Evolutionary conservation across 805 yeast genomes (phyloP).

Genomic region (Starmerella apicola): DNA sequence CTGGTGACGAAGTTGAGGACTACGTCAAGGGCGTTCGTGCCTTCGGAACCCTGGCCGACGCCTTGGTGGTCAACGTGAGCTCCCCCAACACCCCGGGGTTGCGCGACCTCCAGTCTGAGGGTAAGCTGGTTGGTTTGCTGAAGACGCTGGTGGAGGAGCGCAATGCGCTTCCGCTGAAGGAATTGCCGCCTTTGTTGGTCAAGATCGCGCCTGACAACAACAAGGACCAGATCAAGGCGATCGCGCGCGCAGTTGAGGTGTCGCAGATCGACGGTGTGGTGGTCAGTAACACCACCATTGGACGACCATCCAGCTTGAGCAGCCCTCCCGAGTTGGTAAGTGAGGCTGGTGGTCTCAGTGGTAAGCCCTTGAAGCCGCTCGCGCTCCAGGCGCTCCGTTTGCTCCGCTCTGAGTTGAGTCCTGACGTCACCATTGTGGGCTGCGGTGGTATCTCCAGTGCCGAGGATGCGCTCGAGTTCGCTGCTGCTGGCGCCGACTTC

Average conservation of each 20-base stretch:
- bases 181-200: slow-evolving; percentile 69
- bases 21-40: slow-evolving; percentile 72
- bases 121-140: slow-evolving; percentile 55
- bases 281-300: slow-evolving; percentile 82
- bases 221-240: slow-evolving; percentile 66
- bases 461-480: slow-evolving; percentile 80
- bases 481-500: slow-evolving; percentile 86
- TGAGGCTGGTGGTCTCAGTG: slow-evolving; percentile 69
- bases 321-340: slow-evolving; percentile 36
- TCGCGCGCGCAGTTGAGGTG: slow-evolving; percentile 64
- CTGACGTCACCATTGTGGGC: slow-evolving; percentile 66
- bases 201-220: slow-evolving; percentile 89
- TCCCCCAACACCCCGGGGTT: slow-evolving; percentile 95
- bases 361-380: slow-evolving; percentile 76
- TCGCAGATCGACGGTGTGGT: slow-evolving; percentile 84
- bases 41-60: slow-evolving; percentile 78
- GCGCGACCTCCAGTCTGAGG: slow-evolving; percentile 70
- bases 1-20: slow-evolving; percentile 80
- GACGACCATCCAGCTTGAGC: slow-evolving; percentile 55
- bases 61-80: slow-evolving; percentile 79
- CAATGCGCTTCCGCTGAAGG: slow-evolving; percentile 35
- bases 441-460: slow-evolving; percentile 92
- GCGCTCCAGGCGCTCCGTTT: slow-evolving; percentile 58
- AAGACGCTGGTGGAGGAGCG: slow-evolving; percentile 59
- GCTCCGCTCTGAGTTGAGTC: slow-evolving; percentile 67